Conservation (phyloP, 2,329 filamentous ascomycete species). For the Fusarium albosuccineum region DNA sequence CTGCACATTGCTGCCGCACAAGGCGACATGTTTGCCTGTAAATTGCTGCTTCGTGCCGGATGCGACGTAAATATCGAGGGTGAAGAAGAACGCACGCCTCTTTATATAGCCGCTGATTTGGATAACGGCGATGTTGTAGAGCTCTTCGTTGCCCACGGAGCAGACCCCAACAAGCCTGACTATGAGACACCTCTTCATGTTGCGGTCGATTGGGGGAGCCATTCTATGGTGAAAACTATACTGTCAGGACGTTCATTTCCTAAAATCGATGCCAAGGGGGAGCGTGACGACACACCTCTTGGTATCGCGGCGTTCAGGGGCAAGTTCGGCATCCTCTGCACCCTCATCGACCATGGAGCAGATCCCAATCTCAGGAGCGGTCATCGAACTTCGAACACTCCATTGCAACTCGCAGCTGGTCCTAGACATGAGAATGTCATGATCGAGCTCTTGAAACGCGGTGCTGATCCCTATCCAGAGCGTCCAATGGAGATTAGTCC, state of each 20-base stretch:
- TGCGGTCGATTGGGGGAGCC: conserved; percentile 27
- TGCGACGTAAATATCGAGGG: conserved; percentile 25
- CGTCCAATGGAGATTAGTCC: conserved; percentile 16
- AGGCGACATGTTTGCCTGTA: conserved; percentile 23
- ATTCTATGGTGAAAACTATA: conserved; percentile 20
- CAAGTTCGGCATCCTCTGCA: conserved; percentile 27
- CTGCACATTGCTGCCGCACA: conserved; percentile 27
- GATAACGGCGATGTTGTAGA: conserved; percentile 18
- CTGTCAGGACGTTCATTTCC: conserved; percentile 18
- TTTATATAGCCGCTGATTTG: conserved; percentile 26
- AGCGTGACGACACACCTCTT: conserved; percentile 24
- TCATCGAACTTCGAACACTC: conserved; percentile 15
- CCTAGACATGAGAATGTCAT: conserved; percentile 8
- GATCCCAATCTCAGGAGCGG: conserved; percentile 32
- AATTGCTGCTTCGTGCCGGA: conserved; percentile 25
- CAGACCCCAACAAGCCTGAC: conserved; percentile 25
- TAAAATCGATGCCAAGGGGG: conserved; percentile 20
- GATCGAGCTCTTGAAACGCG: conserved; percentile 35
- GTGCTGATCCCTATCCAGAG: conserved; percentile 22
- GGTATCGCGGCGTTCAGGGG: conserved; percentile 24
- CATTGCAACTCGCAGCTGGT: conserved; percentile 23
- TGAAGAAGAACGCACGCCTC: conserved; percentile 15
- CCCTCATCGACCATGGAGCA: conserved; percentile 37
- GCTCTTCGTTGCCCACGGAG: conserved; percentile 25
- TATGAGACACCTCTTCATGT: conserved; percentile 29